Percentiles rank a stretch among this genome's conserved stretches.
These are phyloP conservation scores for Xylaria sp. DNA, from an alignment of 2,329 filamentous ascomycete species.

Conservation along the genomic window DNA sequence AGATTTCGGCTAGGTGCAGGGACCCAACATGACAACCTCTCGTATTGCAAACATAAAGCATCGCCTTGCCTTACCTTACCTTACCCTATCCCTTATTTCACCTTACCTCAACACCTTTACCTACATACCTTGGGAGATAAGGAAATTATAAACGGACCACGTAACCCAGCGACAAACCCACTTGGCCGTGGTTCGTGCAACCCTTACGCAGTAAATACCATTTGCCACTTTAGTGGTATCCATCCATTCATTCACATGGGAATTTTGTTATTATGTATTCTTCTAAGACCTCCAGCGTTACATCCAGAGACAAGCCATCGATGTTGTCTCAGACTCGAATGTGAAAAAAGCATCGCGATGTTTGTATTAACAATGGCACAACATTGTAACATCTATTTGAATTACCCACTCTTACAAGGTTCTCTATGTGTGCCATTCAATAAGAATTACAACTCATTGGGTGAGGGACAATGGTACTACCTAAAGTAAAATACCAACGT, in stretches of 20 bases:
- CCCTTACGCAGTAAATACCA: not conserved
- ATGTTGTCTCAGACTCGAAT: not conserved
- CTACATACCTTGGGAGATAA: not conserved
- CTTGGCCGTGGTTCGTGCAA: not conserved
- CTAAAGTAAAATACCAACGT: too few species aligned
- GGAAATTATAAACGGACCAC: not conserved
- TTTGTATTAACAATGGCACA: not conserved
- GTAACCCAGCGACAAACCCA: constrained; percentile 12
- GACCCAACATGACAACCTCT: constrained; percentile 1
- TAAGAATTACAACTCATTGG: too few species aligned
- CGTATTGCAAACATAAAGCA: not conserved
- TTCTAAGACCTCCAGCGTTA: not conserved
- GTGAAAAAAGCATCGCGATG: not conserved
- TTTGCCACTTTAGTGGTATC: not conserved
- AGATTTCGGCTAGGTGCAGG: constrained; percentile 13
- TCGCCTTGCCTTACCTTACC: too few species aligned
- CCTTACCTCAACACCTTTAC: not conserved
- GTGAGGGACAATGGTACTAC: too few species aligned
- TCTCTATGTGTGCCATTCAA: not conserved
- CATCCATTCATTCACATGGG: constrained; percentile 6
- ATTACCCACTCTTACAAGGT: too few species aligned
- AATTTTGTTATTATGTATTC: not conserved
- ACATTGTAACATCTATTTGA: too few species aligned
- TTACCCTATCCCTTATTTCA: not conserved
- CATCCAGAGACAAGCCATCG: not conserved